Evolutionary conservation across 768 basidiomycete species (phyloP).

Genomic region (Boletus pseudo-olivaceus): DNA sequence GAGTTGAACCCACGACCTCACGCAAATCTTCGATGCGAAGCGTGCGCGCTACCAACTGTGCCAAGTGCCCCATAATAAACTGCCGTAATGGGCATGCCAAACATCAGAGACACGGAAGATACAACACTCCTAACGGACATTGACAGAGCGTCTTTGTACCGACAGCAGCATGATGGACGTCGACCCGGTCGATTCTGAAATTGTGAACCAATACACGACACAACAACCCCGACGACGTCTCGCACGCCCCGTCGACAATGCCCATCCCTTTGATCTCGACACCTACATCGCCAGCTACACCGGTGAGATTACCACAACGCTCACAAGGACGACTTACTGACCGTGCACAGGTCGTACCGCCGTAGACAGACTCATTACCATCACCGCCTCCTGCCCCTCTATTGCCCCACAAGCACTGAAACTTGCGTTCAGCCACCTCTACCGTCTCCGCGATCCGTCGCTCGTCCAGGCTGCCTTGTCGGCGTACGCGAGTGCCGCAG

Average conservation of each 20-base stretch:
- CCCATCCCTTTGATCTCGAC: slow-evolving; percentile 87
- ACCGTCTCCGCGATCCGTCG: slow-evolving; percentile 64
- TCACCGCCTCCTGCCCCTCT: slow-evolving; percentile 60
- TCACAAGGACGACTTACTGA: neutral
- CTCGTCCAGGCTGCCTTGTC: slow-evolving; percentile 49
- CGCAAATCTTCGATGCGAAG: slow-evolving; percentile 28
- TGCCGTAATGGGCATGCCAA: no score
- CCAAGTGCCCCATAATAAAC: slow-evolving; percentile 21
- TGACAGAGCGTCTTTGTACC: neutral
- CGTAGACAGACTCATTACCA: slow-evolving; percentile 69
- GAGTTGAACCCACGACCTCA: slow-evolving; percentile 35
- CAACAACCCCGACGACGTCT: slow-evolving; percentile 17
- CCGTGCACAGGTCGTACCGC: slow-evolving; percentile 59
- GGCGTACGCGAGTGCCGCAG: slow-evolving; percentile 50
- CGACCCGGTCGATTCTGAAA: slow-evolving; percentile 27
- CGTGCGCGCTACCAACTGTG: slow-evolving; percentile 35
- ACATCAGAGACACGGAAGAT: no score
- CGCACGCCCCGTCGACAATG: slow-evolving; percentile 60
- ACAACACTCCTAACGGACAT: neutral
- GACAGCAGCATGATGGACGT: slow-evolving; percentile 26
- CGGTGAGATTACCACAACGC: slow-evolving; percentile 40
- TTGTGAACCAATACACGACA: slow-evolving; percentile 10
- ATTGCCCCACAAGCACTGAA: slow-evolving; percentile 72
- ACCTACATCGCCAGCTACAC: slow-evolving; percentile 72
- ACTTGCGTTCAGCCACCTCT: slow-evolving; percentile 60